A percentile compares a stretch with the other conserved stretches of the same genome.
These are phyloP conservation scores for Austroboletus novae-zelandiae DNA, from an alignment of 1,284 basidiomycete species.

Conservation along the genomic window DNA sequence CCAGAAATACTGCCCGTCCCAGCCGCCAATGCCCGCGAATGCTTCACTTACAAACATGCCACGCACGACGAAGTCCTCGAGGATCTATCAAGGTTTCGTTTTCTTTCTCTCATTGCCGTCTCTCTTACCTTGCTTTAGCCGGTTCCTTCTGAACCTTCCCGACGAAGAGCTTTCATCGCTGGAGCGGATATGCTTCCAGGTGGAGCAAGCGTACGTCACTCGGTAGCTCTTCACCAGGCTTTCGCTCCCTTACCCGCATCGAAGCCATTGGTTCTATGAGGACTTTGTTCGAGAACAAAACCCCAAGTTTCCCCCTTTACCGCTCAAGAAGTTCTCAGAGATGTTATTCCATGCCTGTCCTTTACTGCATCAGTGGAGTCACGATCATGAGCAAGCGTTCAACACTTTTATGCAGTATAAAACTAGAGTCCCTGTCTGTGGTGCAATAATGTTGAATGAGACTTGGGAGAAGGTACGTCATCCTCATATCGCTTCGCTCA, in stretches of 20 bases:
- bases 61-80: conserved; percentile 81
- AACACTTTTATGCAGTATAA: conserved; percentile 93
- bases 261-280: conserved; percentile 99
- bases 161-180: conserved; percentile 89
- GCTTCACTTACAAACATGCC: conserved; percentile 61
- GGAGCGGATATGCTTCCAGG: conserved; percentile 97
- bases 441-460: conserved; percentile 92
- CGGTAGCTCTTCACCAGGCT: conserved; percentile 8
- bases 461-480: conserved; percentile 83
- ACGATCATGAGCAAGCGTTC: conserved; percentile 80
- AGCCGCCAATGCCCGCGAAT: conserved; percentile 44
- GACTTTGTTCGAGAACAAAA: conserved; percentile 95
- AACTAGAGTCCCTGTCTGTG: conserved; percentile 97
- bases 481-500: conserved; percentile 2
- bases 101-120: conserved; percentile 3
- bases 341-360: conserved; percentile 87
- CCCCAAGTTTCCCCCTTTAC: conserved; percentile 81
- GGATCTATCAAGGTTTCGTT: conserved; percentile 76
- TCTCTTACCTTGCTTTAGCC: conserved; percentile 44
- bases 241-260: conserved; percentile 12
- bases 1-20: conserved; percentile 61
- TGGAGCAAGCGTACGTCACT: conserved; percentile 90
- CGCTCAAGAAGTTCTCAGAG: conserved; percentile 93
- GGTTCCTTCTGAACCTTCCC: conserved; percentile 97
- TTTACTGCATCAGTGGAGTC: conserved; percentile 73